phyloP scores from a whole-genome alignment of 441 rosid genomes.

The Bruguiera hainesii region DNA sequence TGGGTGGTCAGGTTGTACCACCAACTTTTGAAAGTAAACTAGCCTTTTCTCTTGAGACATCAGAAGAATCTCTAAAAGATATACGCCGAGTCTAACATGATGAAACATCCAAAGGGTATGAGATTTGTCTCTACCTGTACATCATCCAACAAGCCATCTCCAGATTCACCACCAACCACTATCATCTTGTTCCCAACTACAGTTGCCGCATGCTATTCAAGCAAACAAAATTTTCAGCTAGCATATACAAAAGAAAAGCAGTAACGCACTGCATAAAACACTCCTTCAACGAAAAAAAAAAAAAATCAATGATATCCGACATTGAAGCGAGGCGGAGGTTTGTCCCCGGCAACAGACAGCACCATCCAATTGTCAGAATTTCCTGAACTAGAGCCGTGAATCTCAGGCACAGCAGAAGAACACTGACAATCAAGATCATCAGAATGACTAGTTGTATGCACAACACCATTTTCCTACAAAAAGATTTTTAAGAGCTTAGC shows the following conservation, averaged over 20 bases:
- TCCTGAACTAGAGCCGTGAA: conserved; percentile 35
- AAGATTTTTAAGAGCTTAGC: conserved; percentile 9
- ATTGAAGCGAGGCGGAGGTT: conserved; percentile 81
- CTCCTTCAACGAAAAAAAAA: background rate
- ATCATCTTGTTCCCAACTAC: conserved; percentile 94
- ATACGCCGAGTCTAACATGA: too few relatives aligned
- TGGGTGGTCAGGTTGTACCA: too few relatives aligned
- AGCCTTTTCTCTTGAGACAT: too few relatives aligned
- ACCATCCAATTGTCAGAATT: conserved; percentile 84
- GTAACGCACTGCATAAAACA: background rate
- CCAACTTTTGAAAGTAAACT: too few relatives aligned
- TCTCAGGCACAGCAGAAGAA: conserved; percentile 43
- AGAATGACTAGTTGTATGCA: conserved; percentile 41
- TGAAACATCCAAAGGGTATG: too few relatives aligned
- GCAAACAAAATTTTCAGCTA: conserved; percentile 11
- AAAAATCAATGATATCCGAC: conserved; percentile 31
- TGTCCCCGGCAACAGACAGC: conserved; percentile 71
- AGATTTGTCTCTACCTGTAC: conserved; percentile 60
- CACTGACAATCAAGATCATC: conserved; percentile 53
- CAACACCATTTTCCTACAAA: conserved; percentile 50
- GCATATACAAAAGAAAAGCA: conserved; percentile 8
- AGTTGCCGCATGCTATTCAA: conserved; percentile 78
- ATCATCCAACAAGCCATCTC: conserved; percentile 82
- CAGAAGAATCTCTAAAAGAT: too few relatives aligned
- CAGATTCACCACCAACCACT: conserved; percentile 94